Base-by-base conservation (phyloP, 169 alveolate species). In the Cryptosporidium andersoni region DNA sequence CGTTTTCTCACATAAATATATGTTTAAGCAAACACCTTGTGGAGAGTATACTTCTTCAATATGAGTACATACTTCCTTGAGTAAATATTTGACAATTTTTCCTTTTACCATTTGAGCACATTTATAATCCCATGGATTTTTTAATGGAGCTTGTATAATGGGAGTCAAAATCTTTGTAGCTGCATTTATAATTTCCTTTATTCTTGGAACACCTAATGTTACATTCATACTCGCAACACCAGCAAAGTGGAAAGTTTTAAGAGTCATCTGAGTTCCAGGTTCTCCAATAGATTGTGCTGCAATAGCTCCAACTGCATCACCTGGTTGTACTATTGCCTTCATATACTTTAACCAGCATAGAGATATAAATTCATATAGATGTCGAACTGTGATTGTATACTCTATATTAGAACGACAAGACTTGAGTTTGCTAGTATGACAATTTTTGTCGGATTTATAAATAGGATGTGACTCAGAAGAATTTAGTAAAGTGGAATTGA, bases 221-320 rank as follows among this genome's bases (percentile, higher is more conserved):
- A 98, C 98, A 89, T 97, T 97, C 99, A 98, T 97, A 56, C 97
- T 92, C 48, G 98, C 98, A 52, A 96, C 98, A 25, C 99, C 97
- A 4, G 99, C 99, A 88, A 97, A 97, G 90, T 98, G 99, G 91
- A 98, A 98, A 52, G 99, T 97, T 93, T 98, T 98, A 68, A 98
- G 89, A n/a, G 99, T 97, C 99, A 98, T 98, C 89, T 98, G 98
- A 2, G 99, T 98, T 14, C 98, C 99, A 3, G 99, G 99, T 58
- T 98, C 99, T 6, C 99, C 99, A 53, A 98, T 96, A n/a, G 99
- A 96, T 90, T 98, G 98, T 5, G 99, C 99, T 4, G 99, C 99
- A 52, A 97, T 95, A 2, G 99, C 99, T 3, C 99, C 99, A 3
- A 97, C 99, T 7, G 99, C 99, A 88, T 98, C 99, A n/a, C 99